Base-by-base conservation (phyloP, 345 rosid species). In the Hypericum androsaemum region DNA sequence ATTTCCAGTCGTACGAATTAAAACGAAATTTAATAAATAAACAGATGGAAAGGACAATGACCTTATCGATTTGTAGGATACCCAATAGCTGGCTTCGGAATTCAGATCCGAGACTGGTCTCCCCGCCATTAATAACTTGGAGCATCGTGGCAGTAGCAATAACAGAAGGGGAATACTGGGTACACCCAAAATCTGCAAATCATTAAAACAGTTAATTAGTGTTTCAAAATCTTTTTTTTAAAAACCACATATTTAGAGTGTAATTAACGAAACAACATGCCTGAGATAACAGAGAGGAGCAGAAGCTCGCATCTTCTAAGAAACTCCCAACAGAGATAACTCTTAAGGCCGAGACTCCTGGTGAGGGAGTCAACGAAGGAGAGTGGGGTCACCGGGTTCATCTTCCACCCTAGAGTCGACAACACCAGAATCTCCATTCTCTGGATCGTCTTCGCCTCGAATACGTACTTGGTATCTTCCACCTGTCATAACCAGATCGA, bases 391-490 rank as follows among this genome's bases (percentile, higher is more conserved):
- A 85, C 63, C 7, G 82, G 96, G 70, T 85, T 85, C 98, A 92
- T 92, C 77, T 69, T 80, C 98, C 98, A 92, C 53, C 73, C 43
- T 10, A 92, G 85, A 7, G 94, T 68, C 7, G 98, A 85, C 5
- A 92, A 82, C 43, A 92, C 72, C 76, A 92, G 59, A n/a, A 92
- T 56, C 83, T 92, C 98, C 96, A 92, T 92, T 74, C 86, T 81
- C 72, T 92, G 95, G 32, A 92, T 80, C 28, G 81, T 77, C 64
- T 85, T 88, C 6, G 96, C 84, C 62, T 92, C 89, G 45, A 92
- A 92, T 44, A 83, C 60, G 54, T 74, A 88, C 71, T 67, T 81
- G 7, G 78, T 61, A 10, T 75, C 95, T 64, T 73, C 94, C 40
- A 83, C 95, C 98, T 90, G 32, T 22, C 4, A 12, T 60, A 46